These are phyloP conservation scores for Elsinoe fawcettii DNA, from an alignment of 2,329 filamentous ascomycete genomes.

Conservation along the genomic window DNA sequence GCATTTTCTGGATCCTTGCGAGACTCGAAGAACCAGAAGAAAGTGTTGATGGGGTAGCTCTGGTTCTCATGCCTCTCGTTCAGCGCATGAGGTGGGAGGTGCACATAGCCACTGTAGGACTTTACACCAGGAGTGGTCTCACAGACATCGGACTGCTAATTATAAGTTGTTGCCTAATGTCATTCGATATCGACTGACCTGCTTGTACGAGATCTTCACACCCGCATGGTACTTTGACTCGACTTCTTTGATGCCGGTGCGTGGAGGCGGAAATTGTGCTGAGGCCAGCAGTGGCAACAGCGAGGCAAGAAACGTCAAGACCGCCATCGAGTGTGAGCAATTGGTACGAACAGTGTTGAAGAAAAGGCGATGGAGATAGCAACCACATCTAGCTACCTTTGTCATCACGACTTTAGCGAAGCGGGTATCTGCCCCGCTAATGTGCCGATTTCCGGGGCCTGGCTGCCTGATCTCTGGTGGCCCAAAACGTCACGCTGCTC, in stretches of 20 bases:
- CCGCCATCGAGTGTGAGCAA: background rate
- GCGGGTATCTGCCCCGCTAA: too few relatives aligned
- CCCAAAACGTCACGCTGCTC: too few relatives aligned
- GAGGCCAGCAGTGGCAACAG: conserved; percentile 14
- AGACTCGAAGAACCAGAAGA: conserved; percentile 57
- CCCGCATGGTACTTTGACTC: conserved; percentile 38
- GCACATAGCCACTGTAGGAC: conserved; percentile 33
- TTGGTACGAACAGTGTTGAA: too few relatives aligned
- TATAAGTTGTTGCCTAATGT: background rate
- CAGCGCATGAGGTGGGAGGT: conserved; percentile 21
- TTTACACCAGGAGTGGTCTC: conserved; percentile 44
- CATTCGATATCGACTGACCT: conserved; percentile 27
- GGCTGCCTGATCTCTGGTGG: too few relatives aligned
- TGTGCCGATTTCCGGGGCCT: too few relatives aligned
- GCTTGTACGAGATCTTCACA: conserved; percentile 40
- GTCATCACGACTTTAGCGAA: too few relatives aligned
- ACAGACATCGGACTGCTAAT: conserved; percentile 30
- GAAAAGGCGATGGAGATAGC: too few relatives aligned
- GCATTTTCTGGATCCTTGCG: conserved; percentile 46
- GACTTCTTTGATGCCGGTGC: conserved; percentile 35
- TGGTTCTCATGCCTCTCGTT: conserved; percentile 23
- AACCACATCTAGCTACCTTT: too few relatives aligned
- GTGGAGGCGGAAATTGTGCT: conserved; percentile 34
- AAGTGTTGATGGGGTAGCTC: conserved; percentile 29
- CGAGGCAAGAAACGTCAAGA: background rate